phyloP scores from a whole-genome alignment of 2,329 filamentous ascomycete genomes.

The Ophiognomonia clavigignenti-juglandacearum region DNA sequence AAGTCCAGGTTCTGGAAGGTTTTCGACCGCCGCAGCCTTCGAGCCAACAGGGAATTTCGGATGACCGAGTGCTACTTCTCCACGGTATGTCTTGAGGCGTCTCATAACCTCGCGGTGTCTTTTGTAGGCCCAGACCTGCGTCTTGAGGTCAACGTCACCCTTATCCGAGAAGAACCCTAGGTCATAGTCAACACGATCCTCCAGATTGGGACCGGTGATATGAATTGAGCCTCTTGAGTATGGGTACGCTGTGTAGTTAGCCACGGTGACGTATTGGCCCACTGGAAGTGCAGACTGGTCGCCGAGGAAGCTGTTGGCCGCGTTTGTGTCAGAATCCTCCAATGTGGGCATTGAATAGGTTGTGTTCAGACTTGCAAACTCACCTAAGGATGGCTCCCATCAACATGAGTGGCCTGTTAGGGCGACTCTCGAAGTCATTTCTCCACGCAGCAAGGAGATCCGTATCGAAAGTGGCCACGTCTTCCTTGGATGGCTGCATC shows the following conservation, averaged over 20 bases:
- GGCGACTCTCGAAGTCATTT: slow-evolving; percentile 17
- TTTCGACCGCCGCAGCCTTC: slow-evolving; percentile 31
- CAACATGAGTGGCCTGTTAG: slow-evolving; percentile 19
- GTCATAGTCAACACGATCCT: slow-evolving; percentile 42
- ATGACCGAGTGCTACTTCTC: slow-evolving; percentile 24
- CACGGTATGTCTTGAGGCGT: slow-evolving; percentile 35
- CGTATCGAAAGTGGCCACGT: slow-evolving; percentile 18
- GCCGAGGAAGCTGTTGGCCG: background rate
- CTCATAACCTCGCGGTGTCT: slow-evolving; percentile 43
- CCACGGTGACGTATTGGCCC: background rate
- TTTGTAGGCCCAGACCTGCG: slow-evolving; percentile 40
- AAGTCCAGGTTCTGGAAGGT: too few relatives aligned
- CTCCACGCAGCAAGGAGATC: slow-evolving; percentile 20
- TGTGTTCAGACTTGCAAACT: background rate
- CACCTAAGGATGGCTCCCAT: slow-evolving; percentile 4
- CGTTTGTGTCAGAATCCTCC: too few relatives aligned
- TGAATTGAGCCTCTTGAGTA: slow-evolving; percentile 28
- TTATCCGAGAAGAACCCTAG: slow-evolving; percentile 45
- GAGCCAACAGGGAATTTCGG: slow-evolving; percentile 26
- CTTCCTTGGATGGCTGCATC: slow-evolving; percentile 19
- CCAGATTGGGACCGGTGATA: slow-evolving; percentile 34
- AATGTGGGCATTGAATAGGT: background rate
- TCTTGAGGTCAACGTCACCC: slow-evolving; percentile 43
- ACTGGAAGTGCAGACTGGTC: background rate
- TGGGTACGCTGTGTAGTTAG: background rate